Percentiles rank a stretch among this genome's conserved stretches.
phyloP scores from a whole-genome alignment of 2,329 filamentous ascomycete genomes.

The Colletotrichum sp. region DNA sequence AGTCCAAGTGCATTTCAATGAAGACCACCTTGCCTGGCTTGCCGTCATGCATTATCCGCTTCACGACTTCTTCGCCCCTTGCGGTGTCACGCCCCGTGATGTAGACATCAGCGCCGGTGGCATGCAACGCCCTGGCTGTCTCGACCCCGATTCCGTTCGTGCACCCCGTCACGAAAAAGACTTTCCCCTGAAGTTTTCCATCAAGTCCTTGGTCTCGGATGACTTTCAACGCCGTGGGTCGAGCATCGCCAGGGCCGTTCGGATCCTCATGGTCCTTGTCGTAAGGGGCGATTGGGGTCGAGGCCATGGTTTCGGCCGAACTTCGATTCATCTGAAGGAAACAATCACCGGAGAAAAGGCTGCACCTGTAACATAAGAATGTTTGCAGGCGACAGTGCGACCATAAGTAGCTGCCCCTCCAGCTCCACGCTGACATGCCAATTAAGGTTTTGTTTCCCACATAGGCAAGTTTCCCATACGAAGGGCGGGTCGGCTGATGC shows the following conservation, averaged over 20 bases:
- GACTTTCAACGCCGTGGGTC: constrained; percentile 20
- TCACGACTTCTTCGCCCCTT: constrained; percentile 29
- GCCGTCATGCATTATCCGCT: not conserved
- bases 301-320: not conserved
- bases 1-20: constrained; percentile 33
- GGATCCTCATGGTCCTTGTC: not conserved
- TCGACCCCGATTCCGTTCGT: constrained; percentile 46
- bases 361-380: not conserved
- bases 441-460: not conserved
- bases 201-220: constrained; percentile 2
- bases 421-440: not conserved
- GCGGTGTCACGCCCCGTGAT: constrained; percentile 43
- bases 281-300: not conserved
- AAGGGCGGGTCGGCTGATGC: not conserved
- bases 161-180: constrained; percentile 47
- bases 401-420: not conserved
- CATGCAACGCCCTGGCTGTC: constrained; percentile 43
- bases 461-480: not conserved
- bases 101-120: constrained; percentile 49
- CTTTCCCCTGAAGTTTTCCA: constrained; percentile 29
- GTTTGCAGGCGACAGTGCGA: not conserved
- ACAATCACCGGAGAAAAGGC: not conserved
- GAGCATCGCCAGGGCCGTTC: constrained; percentile 10
- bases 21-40: constrained; percentile 32
- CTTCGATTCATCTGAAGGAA: not conserved